Conservation (phyloP, 768 basidiomycete species). For the Gloeopeniophorella convolvens region DNA sequence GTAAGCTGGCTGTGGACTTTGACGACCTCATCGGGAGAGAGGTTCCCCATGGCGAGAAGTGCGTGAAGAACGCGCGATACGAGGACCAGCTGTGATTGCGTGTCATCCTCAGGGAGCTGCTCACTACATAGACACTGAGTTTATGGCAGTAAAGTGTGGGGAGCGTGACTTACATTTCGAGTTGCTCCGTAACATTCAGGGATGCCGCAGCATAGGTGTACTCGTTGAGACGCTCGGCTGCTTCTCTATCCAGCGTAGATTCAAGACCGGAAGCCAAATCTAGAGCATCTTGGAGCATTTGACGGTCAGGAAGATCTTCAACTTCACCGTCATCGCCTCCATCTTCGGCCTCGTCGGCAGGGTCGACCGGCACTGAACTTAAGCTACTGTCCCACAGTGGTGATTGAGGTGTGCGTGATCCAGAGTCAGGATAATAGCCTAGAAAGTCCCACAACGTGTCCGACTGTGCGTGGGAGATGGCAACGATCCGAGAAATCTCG, state of each 20-base stretch:
- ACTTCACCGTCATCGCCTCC: not conserved
- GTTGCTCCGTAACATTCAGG: not conserved
- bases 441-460: not conserved
- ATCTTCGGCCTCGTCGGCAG: not conserved
- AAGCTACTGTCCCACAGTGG: not conserved
- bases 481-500: not conserved
- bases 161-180: not conserved
- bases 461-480: not conserved
- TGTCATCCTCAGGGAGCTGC: not conserved
- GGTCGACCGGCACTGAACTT: not conserved
- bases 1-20: not conserved
- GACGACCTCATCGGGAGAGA: not conserved
- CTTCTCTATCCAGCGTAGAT: not conserved
- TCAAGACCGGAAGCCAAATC: not conserved
- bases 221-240: not conserved
- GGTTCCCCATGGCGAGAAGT: not conserved
- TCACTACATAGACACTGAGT: not conserved
- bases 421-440: not conserved
- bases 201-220: not conserved
- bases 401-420: too few relatives aligned
- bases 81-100: not conserved
- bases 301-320: not conserved
- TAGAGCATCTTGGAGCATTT: not conserved
- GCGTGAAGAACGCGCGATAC: not conserved
- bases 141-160: not conserved